Conservation (phyloP, 169 alveolate genomes). For the Condylostoma magnum region DNA sequence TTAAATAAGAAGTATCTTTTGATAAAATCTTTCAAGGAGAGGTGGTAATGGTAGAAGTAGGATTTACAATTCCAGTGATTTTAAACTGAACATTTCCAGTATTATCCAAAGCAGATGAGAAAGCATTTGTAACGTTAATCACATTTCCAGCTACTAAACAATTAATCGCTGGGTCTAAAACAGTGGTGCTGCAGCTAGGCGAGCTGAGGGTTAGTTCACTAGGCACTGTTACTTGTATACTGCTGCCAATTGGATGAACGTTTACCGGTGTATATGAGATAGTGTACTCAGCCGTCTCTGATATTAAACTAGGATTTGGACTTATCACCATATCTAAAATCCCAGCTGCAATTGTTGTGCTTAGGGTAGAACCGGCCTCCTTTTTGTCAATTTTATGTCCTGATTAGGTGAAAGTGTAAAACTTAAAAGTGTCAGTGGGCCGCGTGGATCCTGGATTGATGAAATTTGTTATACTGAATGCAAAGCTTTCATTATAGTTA, state of each 20-base stretch:
- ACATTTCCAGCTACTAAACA: background rate
- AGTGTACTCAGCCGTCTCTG: background rate
- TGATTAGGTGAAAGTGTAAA: slow-evolving; percentile 8
- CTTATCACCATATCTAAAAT: background rate
- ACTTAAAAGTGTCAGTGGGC: background rate
- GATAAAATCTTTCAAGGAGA: slow-evolving; percentile 5
- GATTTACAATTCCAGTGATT: background rate
- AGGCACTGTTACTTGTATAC: slow-evolving; percentile 3
- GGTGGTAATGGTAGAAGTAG: background rate
- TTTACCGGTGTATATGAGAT: slow-evolving; percentile 9
- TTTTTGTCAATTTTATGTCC: slow-evolving; percentile 11
- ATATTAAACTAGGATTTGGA: background rate
- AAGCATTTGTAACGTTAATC: background rate
- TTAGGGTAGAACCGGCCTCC: background rate
- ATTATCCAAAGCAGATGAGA: background rate
- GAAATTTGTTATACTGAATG: background rate
- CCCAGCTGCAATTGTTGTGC: background rate
- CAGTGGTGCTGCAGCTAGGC: background rate
- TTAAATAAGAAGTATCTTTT: slow-evolving; percentile 5
- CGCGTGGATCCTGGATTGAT: slow-evolving; percentile 18
- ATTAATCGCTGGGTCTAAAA: background rate
- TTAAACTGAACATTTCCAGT: background rate
- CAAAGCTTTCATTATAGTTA: background rate
- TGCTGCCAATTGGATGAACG: slow-evolving; percentile 18
- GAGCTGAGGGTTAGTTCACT: background rate